A percentile compares a stretch with the other conserved stretches of the same genome.
These are phyloP conservation scores for carrot (Daucus carota) DNA, from an alignment of 129 eudicot genomes.

Conservation along the genomic window DNA sequence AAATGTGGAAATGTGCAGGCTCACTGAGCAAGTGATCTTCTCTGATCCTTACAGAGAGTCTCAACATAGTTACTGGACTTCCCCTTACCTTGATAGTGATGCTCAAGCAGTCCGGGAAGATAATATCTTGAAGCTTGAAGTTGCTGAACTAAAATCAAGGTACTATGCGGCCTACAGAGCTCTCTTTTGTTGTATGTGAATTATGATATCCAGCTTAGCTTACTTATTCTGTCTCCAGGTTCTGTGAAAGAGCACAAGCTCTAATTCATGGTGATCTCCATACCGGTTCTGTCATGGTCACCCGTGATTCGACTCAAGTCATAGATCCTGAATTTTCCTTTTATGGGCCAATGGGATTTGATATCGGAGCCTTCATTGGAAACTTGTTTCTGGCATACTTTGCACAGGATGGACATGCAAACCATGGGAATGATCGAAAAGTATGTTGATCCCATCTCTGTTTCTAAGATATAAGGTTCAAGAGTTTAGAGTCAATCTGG, in stretches of 20 bases:
- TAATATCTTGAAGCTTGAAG: constrained; percentile 73
- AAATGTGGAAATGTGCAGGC: constrained; percentile 89
- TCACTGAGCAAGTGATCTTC: constrained; percentile 84
- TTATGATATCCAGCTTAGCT: too few relatives aligned
- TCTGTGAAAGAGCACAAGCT: constrained; percentile 92
- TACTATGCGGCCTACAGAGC: constrained; percentile 19
- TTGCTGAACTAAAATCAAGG: constrained; percentile 86
- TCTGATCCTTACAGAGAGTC: constrained; percentile 92
- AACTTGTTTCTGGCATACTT: constrained; percentile 79
- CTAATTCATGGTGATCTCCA: constrained; percentile 93
- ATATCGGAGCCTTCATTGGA: constrained; percentile 84
- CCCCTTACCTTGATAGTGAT: constrained; percentile 86
- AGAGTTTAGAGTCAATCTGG: neutral
- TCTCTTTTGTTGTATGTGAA: neutral
- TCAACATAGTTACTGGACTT: constrained; percentile 70
- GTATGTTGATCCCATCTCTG: constrained; percentile 19
- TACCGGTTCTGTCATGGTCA: constrained; percentile 92
- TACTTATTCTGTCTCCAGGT: constrained; percentile 34
- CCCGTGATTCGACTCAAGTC: constrained; percentile 76
- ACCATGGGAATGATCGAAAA: constrained; percentile 46
- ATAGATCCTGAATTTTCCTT: constrained; percentile 96
- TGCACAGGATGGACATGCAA: constrained; percentile 82
- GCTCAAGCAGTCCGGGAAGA: constrained; percentile 84
- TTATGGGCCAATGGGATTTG: constrained; percentile 92
- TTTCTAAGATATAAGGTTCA: neutral